These are phyloP conservation scores for Gracilaria domingensis DNA, from an alignment of 23 red algal genomes.

Conservation along the genomic window DNA sequence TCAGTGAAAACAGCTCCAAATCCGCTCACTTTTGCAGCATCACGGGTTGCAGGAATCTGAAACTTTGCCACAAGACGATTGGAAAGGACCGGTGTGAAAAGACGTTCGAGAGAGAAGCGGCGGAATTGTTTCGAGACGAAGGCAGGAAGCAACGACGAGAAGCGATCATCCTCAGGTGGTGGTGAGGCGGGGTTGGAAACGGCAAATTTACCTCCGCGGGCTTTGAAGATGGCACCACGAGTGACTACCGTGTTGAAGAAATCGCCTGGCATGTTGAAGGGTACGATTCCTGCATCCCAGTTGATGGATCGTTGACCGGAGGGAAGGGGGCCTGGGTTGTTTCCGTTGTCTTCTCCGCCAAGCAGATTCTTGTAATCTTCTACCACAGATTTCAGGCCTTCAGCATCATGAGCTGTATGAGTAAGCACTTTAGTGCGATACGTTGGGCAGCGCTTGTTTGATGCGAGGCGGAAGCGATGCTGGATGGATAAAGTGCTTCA, in stretches of 20 bases:
- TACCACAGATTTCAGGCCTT: slow-evolving; percentile 1
- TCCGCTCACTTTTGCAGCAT: slow-evolving; percentile 40
- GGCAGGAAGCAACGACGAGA: slow-evolving; percentile 45
- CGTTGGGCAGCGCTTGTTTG: not conserved
- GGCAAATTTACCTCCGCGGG: slow-evolving; percentile 39
- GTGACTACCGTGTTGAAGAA: slow-evolving; percentile 75
- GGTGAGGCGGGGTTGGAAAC: slow-evolving; percentile 46
- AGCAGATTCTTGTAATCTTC: slow-evolving; percentile 13
- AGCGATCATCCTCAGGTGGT: slow-evolving; percentile 64
- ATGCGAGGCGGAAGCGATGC: not conserved
- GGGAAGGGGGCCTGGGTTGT: slow-evolving; percentile 11
- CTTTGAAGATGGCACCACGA: slow-evolving; percentile 58
- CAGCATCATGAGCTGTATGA: not conserved
- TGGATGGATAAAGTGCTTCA: not conserved
- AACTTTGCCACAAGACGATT: slow-evolving; percentile 46
- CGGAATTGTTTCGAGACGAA: slow-evolving; percentile 26
- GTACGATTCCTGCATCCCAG: slow-evolving; percentile 76
- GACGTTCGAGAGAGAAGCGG: slow-evolving; percentile 38
- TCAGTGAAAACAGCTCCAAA: slow-evolving; percentile 71
- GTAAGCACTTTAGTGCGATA: slow-evolving; percentile 23
- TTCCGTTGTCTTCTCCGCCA: slow-evolving; percentile 40
- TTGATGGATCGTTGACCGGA: slow-evolving; percentile 54
- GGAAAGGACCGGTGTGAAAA: slow-evolving; percentile 64
- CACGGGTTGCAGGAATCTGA: slow-evolving; percentile 13
- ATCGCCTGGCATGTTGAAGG: slow-evolving; percentile 74